These are phyloP conservation scores for Aspergillus floridensis DNA, from an alignment of 2,329 filamentous ascomycete genomes.

Conservation along the genomic window DNA sequence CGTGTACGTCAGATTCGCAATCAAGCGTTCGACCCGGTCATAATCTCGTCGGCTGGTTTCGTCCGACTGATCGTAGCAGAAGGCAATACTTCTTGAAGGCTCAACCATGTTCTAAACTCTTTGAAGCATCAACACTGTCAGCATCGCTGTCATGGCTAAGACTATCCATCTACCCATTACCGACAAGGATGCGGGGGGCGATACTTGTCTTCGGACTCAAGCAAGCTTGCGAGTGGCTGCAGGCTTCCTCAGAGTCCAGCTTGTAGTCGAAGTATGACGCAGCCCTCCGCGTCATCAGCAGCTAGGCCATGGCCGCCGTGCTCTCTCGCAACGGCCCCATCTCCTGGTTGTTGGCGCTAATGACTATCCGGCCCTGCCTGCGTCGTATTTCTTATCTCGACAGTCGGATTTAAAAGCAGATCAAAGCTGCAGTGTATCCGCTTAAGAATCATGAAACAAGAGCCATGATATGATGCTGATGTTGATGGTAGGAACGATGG, in stretches of 20 bases:
- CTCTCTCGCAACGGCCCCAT: not conserved
- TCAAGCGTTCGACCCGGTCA: not conserved
- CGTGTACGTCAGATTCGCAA: not conserved
- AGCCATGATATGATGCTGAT: not conserved
- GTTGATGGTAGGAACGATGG: not conserved
- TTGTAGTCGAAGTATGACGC: not conserved
- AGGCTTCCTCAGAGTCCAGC: not conserved
- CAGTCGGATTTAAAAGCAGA: no score
- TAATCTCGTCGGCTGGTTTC: not conserved
- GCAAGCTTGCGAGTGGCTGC: not conserved
- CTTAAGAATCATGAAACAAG: not conserved
- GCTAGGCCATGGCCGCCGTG: not conserved
- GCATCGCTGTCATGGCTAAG: not conserved
- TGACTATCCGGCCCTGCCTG: not conserved
- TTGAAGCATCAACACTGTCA: not conserved
- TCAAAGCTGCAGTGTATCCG: no score
- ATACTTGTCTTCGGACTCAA: not conserved
- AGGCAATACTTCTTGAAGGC: not conserved
- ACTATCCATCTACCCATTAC: not conserved
- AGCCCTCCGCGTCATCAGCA: not conserved
- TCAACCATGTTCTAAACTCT: not conserved
- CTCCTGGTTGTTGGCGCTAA: not conserved
- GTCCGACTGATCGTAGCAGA: not conserved
- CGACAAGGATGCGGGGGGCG: not conserved
- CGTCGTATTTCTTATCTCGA: no score